Evolutionary conservation across 768 basidiomycete genomes (phyloP).

Genomic region (Rhizopogon rudus): DNA sequence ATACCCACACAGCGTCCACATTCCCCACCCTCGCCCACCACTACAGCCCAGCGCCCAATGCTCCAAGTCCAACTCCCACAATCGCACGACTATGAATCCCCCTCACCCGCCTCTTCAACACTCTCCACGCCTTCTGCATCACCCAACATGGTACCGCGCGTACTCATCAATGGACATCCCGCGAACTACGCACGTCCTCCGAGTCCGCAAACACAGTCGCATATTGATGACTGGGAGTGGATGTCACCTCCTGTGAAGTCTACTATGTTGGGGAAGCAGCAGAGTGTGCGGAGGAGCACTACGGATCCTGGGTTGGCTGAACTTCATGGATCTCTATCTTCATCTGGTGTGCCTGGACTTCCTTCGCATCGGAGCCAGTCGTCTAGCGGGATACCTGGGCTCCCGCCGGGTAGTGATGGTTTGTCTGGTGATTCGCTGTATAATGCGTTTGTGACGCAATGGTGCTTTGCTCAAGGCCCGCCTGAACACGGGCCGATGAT

Average conservation of each 20-base stretch:
- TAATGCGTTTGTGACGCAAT: constrained; percentile 58
- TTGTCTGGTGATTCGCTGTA: constrained; percentile 34
- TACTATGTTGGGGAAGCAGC: neutral
- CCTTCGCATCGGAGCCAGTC: neutral
- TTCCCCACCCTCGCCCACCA: neutral
- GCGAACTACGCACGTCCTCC: constrained; percentile 8
- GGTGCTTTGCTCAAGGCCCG: constrained; percentile 59
- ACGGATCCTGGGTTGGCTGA: constrained; percentile 1
- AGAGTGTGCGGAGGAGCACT: constrained; percentile 3
- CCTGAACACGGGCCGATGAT: constrained; percentile 12
- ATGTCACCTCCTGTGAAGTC: neutral
- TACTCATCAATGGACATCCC: constrained; percentile 22
- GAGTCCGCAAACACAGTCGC: neutral
- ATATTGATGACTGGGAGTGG: constrained; percentile 21
- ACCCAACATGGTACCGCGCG: constrained; percentile 14
- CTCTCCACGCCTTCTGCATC: constrained; percentile 21
- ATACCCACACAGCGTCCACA: neutral
- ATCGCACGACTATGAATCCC: constrained; percentile 9
- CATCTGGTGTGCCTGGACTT: constrained; percentile 19
- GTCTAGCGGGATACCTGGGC: neutral
- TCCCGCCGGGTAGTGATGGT: constrained; percentile 4
- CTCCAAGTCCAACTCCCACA: neutral
- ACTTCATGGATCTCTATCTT: neutral
- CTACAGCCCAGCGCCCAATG: neutral
- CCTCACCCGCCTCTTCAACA: constrained; percentile 22